phyloP scores from a whole-genome alignment of 495 filamentous ascomycete species.

The Daldinia vernicosa region DNA sequence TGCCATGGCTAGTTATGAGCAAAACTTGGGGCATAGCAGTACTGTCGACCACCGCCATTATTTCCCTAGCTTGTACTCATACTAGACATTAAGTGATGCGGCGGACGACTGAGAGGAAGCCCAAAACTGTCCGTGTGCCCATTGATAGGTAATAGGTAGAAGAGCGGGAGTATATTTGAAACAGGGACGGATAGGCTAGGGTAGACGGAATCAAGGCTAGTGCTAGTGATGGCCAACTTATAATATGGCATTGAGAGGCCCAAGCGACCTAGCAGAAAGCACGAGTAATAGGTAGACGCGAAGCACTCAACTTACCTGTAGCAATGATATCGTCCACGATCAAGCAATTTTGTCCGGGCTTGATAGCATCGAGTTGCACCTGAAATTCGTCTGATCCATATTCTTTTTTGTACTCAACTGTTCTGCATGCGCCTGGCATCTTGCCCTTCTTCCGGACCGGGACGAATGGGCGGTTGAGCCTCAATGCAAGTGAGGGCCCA shows the following conservation, averaged over 20 bases:
- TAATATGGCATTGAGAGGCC: not conserved
- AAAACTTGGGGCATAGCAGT: conserved; percentile 8
- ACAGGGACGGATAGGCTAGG: not conserved
- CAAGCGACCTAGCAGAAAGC: conserved; percentile 14
- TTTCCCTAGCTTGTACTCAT: conserved; percentile 8
- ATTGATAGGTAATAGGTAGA: not conserved
- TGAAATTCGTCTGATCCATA: conserved; percentile 97
- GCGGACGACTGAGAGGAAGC: not conserved
- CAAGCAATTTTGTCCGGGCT: conserved; percentile 86
- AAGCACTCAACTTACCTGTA: conserved; percentile 72
- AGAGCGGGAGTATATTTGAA: not conserved
- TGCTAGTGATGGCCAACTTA: not conserved
- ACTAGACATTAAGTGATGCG: conserved; percentile 1
- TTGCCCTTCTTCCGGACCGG: conserved; percentile 97
- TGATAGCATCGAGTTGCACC: conserved; percentile 87
- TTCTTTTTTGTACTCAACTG: conserved; percentile 89
- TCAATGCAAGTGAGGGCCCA: conserved; percentile 87
- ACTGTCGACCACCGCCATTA: conserved; percentile 4
- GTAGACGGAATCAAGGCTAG: not conserved
- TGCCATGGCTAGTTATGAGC: conserved; percentile 3
- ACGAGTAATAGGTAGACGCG: conserved; percentile 8
- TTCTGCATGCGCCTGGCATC: conserved; percentile 86
- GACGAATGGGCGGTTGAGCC: conserved; percentile 87
- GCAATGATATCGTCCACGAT: conserved; percentile 98
- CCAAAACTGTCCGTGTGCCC: not conserved